Evolutionary conservation across 2,329 filamentous ascomycete species (phyloP).

Genomic region (Monilinia aucupariae): DNA sequence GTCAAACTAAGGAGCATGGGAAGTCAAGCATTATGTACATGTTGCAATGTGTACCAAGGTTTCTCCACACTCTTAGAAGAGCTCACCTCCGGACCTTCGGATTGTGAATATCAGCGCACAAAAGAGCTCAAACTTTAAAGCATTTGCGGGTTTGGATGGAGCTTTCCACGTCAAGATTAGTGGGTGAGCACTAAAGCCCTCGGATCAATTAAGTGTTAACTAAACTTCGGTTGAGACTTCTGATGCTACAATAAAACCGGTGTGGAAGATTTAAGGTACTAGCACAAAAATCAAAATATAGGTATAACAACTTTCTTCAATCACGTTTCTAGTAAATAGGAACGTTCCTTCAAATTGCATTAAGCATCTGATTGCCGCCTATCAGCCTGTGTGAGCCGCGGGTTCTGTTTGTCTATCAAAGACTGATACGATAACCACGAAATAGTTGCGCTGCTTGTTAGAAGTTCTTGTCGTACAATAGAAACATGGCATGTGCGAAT

Average conservation of each 20-base stretch:
- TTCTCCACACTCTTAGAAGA: neutral
- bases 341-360: neutral
- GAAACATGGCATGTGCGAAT: neutral
- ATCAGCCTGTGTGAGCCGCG: no score
- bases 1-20: neutral
- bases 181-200: constrained; percentile 1
- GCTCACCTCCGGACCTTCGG: neutral
- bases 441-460: neutral
- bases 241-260: neutral
- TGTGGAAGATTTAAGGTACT: neutral
- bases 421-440: neutral
- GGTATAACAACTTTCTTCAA: neutral
- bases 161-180: neutral
- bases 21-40: constrained; percentile 7
- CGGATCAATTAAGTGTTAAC: neutral
- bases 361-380: neutral
- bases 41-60: neutral
- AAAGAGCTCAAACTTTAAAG: constrained; percentile 2
- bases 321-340: neutral
- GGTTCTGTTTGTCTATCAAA: neutral
- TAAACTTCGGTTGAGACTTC: neutral
- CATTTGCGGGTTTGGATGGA: neutral
- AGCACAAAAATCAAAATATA: neutral
- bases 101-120: neutral
- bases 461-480: neutral